These are phyloP conservation scores for Talaromyces nanjingensis DNA, from an alignment of 495 filamentous ascomycete genomes.

Conservation along the genomic window DNA sequence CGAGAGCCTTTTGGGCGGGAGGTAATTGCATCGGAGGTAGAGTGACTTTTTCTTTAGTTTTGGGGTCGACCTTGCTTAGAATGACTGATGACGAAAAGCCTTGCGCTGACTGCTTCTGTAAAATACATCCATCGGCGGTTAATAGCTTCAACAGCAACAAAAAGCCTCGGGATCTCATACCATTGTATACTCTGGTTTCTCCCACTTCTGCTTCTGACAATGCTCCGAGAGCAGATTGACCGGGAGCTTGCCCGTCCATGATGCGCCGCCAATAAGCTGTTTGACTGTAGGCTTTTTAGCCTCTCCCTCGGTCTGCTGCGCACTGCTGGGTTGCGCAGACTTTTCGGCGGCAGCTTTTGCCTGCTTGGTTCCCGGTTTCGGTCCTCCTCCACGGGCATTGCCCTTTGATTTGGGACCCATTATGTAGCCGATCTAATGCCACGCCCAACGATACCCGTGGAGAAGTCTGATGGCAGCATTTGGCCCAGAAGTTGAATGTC, in stretches of 20 bases:
- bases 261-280: slow-evolving; percentile 85
- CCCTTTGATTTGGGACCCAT: slow-evolving; percentile 41
- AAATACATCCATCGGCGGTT: slow-evolving; percentile 5
- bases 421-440: slow-evolving; percentile 7
- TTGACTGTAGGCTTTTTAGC: slow-evolving; percentile 74
- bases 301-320: slow-evolving; percentile 36
- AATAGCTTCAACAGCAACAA: neutral
- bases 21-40: slow-evolving; percentile 81
- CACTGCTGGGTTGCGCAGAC: slow-evolving; percentile 19
- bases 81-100: slow-evolving; percentile 75
- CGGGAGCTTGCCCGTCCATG: slow-evolving; percentile 96
- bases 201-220: slow-evolving; percentile 92
- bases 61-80: slow-evolving; percentile 69
- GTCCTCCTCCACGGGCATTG: slow-evolving; percentile 29
- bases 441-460: slow-evolving; percentile 17
- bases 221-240: slow-evolving; percentile 90
- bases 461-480: slow-evolving; percentile 7
- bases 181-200: slow-evolving; percentile 86
- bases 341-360: slow-evolving; percentile 35
- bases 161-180: slow-evolving; percentile 20
- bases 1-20: slow-evolving; percentile 58
- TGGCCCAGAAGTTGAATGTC: neutral
- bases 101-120: slow-evolving; percentile 42
- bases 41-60: slow-evolving; percentile 66
- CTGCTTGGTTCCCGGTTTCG: slow-evolving; percentile 39